Conservation (phyloP, 192 early-diverging fungal genomes). For the Coemansia sp. region DNA sequence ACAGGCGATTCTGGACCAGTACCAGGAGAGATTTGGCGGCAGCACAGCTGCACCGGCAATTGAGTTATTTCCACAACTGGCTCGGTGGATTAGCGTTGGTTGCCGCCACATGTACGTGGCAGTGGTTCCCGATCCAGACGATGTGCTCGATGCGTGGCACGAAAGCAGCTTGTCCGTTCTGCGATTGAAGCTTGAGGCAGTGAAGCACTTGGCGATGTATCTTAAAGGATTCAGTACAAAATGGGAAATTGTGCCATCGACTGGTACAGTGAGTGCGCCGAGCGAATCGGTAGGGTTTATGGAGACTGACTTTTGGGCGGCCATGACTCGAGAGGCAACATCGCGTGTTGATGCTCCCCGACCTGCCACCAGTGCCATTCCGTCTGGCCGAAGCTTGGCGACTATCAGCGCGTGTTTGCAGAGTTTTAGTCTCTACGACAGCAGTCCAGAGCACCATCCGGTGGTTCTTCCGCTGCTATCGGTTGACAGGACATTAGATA, state of each 20-base stretch:
- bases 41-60: background rate
- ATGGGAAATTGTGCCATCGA: slow-evolving; percentile 37
- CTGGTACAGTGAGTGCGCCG: slow-evolving; percentile 20
- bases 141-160: slow-evolving; percentile 35
- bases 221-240: slow-evolving; percentile 31
- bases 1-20: slow-evolving; percentile 24
- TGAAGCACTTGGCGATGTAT: slow-evolving; percentile 52
- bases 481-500: slow-evolving; percentile 31
- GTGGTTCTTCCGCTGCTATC: slow-evolving; percentile 36
- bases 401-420: slow-evolving; percentile 38
- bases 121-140: slow-evolving; percentile 24
- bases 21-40: slow-evolving; percentile 28
- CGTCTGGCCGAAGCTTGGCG: slow-evolving; percentile 4
- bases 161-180: slow-evolving; percentile 45
- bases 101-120: slow-evolving; percentile 40
- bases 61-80: slow-evolving; percentile 31
- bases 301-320: slow-evolving; percentile 50
- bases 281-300: slow-evolving; percentile 21
- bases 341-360: background rate
- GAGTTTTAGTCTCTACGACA: slow-evolving; percentile 44
- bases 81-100: slow-evolving; percentile 36
- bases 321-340: slow-evolving; percentile 33
- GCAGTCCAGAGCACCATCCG: slow-evolving; percentile 34
- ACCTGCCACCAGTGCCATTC: background rate
- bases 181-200: slow-evolving; percentile 42